Base-by-base conservation (phyloP, 2,329 filamentous ascomycete genomes). In the Aspergillus spinulosporus region DNA sequence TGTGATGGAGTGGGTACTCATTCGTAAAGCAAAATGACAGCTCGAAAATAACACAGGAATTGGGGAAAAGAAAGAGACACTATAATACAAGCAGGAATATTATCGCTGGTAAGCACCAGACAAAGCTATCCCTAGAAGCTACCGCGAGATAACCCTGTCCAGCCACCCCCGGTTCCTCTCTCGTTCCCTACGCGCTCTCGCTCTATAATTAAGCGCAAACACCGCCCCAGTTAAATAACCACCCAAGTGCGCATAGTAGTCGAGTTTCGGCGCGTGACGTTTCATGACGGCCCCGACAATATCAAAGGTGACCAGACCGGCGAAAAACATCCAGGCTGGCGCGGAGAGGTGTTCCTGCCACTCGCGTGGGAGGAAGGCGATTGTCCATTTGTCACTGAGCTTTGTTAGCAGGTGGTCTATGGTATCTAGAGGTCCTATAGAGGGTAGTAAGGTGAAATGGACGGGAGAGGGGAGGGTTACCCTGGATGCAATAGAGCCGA, bases 401-500 rank as follows among this genome's bases (percentile, higher is more conserved):
- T 7, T 14, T 37, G 45, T 46, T 48, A 56, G 42, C 31, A 42
- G 2, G 26, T 26, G n/a, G 5, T 36, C 21, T 37, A 21, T 21
- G 15, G n/a, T 37, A 37, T 12, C 45, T 39, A 43, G 36, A 2
- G 5, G 14, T 28, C 7, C 3, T n/a, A 21, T 21, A 21, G 21
- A 21, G 21, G 21, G 21, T 21, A 21, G 21, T 21, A 21, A 21
- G 21, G 34, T n/a, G 14, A n/a, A 31, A 11, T 11, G 9, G 12
- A 12, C 32, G 28, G 6, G 39, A 36, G 3, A 29, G 21, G 26
- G 45, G 4, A 28, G 69, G 28, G 4, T 52, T 72, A 79, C 77
- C 78, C 66, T 40, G 70, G 64, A 59, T 80, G 72, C 39, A 82
- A 68, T 49, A 77, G 74, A 62, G 79, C 82, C 64, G 74, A 78